phyloP scores from a whole-genome alignment of 1,284 basidiomycete species.

The Leucocoprinus gongylophorus region DNA sequence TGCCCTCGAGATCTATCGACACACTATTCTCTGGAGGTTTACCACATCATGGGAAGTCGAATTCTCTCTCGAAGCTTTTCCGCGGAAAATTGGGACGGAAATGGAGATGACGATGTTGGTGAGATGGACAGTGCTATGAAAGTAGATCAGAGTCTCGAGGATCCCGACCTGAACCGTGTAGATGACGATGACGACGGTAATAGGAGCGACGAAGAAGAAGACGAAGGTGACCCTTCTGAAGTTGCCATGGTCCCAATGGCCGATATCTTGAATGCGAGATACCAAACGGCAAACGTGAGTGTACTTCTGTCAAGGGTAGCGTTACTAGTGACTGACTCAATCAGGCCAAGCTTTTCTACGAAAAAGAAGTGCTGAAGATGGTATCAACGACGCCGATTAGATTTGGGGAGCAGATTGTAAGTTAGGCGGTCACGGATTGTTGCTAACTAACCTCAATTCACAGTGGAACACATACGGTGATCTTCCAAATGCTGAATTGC shows the following conservation, averaged over 20 bases:
- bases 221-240: conserved; percentile 58
- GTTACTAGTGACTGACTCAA: conserved; percentile 3
- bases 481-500: conserved; percentile 89
- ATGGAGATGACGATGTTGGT: conserved; percentile 26
- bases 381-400: conserved; percentile 70
- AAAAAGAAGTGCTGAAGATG: conserved; percentile 72
- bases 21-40: conserved; percentile 69
- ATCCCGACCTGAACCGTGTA: conserved; percentile 21
- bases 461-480: conserved; percentile 97
- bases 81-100: conserved; percentile 53
- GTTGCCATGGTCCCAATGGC: conserved; percentile 97
- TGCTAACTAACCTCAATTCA: neutral
- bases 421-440: conserved; percentile 19
- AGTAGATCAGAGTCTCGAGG: conserved; percentile 34
- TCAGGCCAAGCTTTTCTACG: conserved; percentile 83
- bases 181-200: conserved; percentile 27
- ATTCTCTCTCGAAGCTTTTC: conserved; percentile 89
- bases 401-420: conserved; percentile 83
- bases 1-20: conserved; percentile 36
- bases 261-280: conserved; percentile 89
- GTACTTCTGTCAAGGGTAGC: conserved; percentile 1
- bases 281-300: conserved; percentile 79
- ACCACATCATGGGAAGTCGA: conserved; percentile 90
- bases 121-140: conserved; percentile 42
- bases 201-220: conserved; percentile 46